These are phyloP conservation scores for Usnea hakonensis DNA, from an alignment of 495 filamentous ascomycete species.

Conservation along the genomic window DNA sequence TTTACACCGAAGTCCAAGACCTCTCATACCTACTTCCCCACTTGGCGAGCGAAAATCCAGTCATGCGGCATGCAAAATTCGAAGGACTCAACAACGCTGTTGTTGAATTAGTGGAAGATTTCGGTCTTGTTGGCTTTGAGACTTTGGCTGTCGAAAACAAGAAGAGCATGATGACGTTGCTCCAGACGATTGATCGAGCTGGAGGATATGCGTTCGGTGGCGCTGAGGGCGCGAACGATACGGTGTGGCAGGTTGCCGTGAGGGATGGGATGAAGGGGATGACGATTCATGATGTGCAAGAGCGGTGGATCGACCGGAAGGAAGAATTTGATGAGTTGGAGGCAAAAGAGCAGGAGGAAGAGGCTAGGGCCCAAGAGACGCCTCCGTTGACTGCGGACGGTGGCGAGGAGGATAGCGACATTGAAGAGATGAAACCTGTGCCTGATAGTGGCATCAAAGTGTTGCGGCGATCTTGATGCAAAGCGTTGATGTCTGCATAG, in stretches of 20 bases:
- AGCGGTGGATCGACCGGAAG: slow-evolving; percentile 86
- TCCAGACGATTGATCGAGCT: slow-evolving; percentile 81
- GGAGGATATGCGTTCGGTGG: slow-evolving; percentile 89
- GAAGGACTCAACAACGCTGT: slow-evolving; percentile 77
- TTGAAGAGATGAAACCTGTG: slow-evolving; percentile 30
- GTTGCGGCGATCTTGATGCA: slow-evolving; percentile 33
- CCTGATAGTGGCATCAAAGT: slow-evolving; percentile 43
- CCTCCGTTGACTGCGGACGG: slow-evolving; percentile 20
- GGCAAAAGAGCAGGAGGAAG: slow-evolving; percentile 59
- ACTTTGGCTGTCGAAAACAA: slow-evolving; percentile 94
- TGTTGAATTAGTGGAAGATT: slow-evolving; percentile 76
- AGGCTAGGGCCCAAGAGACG: slow-evolving; percentile 36
- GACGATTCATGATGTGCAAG: slow-evolving; percentile 83
- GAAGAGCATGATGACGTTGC: slow-evolving; percentile 84
- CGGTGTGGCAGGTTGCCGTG: slow-evolving; percentile 89
- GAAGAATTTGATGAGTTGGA: slow-evolving; percentile 83
- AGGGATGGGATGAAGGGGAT: slow-evolving; percentile 71
- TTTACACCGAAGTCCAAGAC: slow-evolving; percentile 96
- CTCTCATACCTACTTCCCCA: slow-evolving; percentile 74
- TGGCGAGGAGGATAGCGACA: slow-evolving; percentile 32
- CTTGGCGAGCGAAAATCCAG: slow-evolving; percentile 55
- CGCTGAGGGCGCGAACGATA: slow-evolving; percentile 87
- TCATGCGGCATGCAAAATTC: slow-evolving; percentile 61
- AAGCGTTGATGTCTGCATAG: background rate
- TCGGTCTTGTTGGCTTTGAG: slow-evolving; percentile 82